phyloP scores from a whole-genome alignment of 208 protist species.

The Leishmania guyanensis region DNA sequence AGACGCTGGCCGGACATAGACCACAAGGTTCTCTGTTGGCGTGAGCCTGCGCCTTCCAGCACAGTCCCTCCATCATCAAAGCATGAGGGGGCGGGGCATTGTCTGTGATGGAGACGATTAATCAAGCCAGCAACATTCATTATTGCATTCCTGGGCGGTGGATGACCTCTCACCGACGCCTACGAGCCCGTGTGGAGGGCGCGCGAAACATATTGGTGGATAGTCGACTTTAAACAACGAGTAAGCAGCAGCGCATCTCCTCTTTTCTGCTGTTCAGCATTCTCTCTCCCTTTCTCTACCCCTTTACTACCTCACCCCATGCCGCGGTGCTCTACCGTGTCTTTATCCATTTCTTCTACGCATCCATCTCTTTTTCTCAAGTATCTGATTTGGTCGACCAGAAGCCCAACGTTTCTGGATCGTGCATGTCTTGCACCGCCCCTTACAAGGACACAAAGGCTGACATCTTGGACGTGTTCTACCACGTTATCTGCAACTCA shows the following conservation, averaged over 20 bases:
- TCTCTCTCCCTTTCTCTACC: neutral
- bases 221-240: neutral
- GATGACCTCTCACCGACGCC: neutral
- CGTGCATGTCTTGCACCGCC: neutral
- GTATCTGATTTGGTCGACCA: neutral
- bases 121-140: neutral
- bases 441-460: neutral
- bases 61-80: neutral
- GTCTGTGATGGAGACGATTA: neutral
- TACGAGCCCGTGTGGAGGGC: neutral
- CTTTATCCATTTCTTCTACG: neutral
- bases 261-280: neutral
- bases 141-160: neutral
- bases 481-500: neutral
- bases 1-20: constrained; percentile 41
- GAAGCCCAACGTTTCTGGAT: neutral
- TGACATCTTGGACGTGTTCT: neutral
- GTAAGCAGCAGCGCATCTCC: neutral
- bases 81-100: neutral
- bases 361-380: neutral
- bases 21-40: too few species aligned
- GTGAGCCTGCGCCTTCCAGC: neutral
- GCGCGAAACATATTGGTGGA: neutral
- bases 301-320: neutral
- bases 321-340: neutral